These are phyloP conservation scores for Serpula lacrymans DNA, from an alignment of 768 basidiomycete species.

Conservation along the genomic window DNA sequence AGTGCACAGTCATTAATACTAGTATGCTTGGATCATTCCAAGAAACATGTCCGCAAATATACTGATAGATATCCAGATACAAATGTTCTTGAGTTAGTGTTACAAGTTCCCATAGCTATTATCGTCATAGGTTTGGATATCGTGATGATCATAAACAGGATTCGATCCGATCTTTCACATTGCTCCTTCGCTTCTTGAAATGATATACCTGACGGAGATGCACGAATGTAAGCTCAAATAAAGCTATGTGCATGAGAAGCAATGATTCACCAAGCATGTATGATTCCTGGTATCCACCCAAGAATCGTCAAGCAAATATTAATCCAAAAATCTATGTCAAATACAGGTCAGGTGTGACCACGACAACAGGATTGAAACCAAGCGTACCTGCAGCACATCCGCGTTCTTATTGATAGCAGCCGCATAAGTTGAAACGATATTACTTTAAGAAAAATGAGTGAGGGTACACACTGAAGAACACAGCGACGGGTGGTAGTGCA, in stretches of 20 bases:
- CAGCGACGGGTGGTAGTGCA: conserved; percentile 22
- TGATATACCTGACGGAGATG: conserved; percentile 26
- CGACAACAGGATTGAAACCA: not conserved
- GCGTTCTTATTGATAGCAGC: conserved; percentile 14
- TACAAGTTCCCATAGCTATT: no score
- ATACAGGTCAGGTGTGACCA: not conserved
- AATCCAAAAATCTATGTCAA: conserved; percentile 30
- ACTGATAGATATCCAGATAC: no score
- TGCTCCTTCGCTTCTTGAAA: conserved; percentile 18
- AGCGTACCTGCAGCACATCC: conserved; percentile 21
- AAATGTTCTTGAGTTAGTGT: no score
- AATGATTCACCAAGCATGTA: conserved; percentile 45
- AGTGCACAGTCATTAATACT: no score
- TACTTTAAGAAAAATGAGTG: not conserved
- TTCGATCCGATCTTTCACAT: no score
- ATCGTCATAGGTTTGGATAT: no score
- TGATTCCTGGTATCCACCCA: conserved; percentile 50
- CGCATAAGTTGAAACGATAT: not conserved
- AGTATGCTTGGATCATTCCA: no score
- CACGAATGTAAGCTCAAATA: not conserved
- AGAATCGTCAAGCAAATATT: conserved; percentile 38
- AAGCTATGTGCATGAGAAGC: not conserved
- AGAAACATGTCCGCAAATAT: no score
- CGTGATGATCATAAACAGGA: no score
- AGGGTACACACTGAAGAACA: conserved; percentile 25